Evolutionary conservation across 352 stramenopile species (phyloP).

Genomic region (Globisporangium irregulare): DNA sequence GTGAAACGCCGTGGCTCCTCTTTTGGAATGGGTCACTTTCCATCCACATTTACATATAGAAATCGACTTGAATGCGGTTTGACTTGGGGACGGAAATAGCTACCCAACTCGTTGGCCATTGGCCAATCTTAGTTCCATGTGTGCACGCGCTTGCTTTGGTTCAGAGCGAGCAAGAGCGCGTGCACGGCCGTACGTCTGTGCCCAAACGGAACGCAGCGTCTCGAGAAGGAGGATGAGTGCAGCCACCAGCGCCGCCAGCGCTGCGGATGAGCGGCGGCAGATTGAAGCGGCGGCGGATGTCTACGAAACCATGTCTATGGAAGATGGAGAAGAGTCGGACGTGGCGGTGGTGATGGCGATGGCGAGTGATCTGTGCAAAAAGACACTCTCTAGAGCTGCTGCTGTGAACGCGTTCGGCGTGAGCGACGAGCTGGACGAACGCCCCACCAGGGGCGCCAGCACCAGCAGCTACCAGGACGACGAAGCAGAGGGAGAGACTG

Average conservation of each 20-base stretch:
- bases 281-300: slow-evolving; percentile 11
- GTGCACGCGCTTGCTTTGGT: background rate
- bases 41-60: background rate
- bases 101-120: background rate
- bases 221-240: background rate
- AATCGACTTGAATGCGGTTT: background rate
- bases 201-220: background rate
- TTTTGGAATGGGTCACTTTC: background rate
- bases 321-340: background rate
- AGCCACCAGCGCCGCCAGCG: background rate
- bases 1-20: background rate
- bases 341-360: background rate
- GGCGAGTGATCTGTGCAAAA: background rate
- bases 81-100: slow-evolving; percentile 1
- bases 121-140: background rate
- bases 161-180: background rate
- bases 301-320: slow-evolving; percentile 5
- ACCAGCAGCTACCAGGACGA: slow-evolving; percentile 1
- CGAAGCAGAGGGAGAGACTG: background rate
- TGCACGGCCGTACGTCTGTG: background rate
- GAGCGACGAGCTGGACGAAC: background rate
- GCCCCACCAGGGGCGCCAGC: background rate
- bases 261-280: slow-evolving; percentile 2
- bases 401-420: background rate
- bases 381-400: background rate